These are phyloP conservation scores for Kwoniella sp. DNA, from an alignment of 768 basidiomycete genomes.

Conservation along the genomic window DNA sequence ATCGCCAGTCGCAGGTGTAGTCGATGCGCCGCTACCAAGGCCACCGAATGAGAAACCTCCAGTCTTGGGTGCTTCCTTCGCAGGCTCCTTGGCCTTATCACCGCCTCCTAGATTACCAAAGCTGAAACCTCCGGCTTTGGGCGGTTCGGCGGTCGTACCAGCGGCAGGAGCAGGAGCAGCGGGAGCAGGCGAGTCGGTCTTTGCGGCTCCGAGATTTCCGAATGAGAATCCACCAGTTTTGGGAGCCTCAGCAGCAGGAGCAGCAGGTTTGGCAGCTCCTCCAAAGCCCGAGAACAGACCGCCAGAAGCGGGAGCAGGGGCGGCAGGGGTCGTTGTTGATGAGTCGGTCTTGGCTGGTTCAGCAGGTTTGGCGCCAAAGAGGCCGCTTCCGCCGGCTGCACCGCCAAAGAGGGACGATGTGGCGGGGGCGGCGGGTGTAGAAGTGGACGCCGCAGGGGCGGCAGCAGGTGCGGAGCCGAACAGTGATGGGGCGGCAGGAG, in stretches of 20 bases:
- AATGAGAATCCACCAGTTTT: conserved; percentile 24
- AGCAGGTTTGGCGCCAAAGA: conserved; percentile 31
- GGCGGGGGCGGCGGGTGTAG: conserved; percentile 20
- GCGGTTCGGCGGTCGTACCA: conserved; percentile 21
- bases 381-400: not conserved
- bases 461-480: conserved; percentile 2
- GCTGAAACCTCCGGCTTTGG: conserved; percentile 29
- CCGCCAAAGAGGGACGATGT: conserved; percentile 8
- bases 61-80: conserved; percentile 22
- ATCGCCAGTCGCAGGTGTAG: conserved; percentile 15
- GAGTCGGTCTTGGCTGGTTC: conserved; percentile 23
- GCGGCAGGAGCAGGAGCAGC: conserved; percentile 20
- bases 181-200: conserved; percentile 8
- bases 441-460: not conserved
- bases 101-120: conserved; percentile 29
- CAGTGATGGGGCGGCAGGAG: conserved; percentile 17
- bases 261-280: conserved; percentile 17
- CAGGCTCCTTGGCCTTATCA: conserved; percentile 10
- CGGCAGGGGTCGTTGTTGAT: conserved; percentile 27
- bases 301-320: conserved; percentile 26
- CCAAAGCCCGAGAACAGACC: conserved; percentile 23
- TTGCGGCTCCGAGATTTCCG: conserved; percentile 17
- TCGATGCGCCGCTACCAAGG: conserved; percentile 14
- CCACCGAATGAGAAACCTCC: conserved; percentile 30
- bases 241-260: conserved; percentile 21